Conservation (phyloP, 352 stramenopile genomes). For the Phytophthora pini region DNA sequence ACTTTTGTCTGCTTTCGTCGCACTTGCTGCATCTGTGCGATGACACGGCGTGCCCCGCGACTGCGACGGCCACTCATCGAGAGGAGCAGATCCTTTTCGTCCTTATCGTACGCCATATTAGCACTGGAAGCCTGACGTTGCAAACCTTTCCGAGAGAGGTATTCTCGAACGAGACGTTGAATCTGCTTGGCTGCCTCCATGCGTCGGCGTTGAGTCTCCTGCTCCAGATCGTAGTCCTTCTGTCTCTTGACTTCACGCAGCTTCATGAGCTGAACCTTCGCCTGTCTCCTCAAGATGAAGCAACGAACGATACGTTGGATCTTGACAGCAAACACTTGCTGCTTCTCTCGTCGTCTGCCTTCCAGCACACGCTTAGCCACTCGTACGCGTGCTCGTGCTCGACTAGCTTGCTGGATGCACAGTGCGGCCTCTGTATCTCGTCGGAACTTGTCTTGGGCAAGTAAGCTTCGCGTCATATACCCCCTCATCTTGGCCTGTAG, state of each 20-base stretch:
- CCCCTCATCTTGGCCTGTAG: slow-evolving; percentile 44
- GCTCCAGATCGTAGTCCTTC: slow-evolving; percentile 28
- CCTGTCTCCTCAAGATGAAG: slow-evolving; percentile 41
- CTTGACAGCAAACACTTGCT: slow-evolving; percentile 46
- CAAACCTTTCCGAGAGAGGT: slow-evolving; percentile 42
- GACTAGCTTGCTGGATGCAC: slow-evolving; percentile 57
- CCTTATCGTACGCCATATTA: slow-evolving; percentile 34
- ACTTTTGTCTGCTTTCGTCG: slow-evolving; percentile 54
- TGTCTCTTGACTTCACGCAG: slow-evolving; percentile 31
- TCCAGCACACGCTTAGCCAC: slow-evolving; percentile 50
- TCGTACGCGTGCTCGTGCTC: slow-evolving; percentile 44
- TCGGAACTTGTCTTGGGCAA: slow-evolving; percentile 26
- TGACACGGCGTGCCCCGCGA: slow-evolving; percentile 34
- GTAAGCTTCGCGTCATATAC: slow-evolving; percentile 27
- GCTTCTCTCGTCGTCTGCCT: slow-evolving; percentile 35
- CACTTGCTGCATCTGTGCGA: slow-evolving; percentile 43
- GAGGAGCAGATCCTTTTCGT: slow-evolving; percentile 38
- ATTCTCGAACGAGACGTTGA: slow-evolving; percentile 49
- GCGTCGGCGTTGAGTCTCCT: slow-evolving; percentile 24
- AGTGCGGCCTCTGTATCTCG: slow-evolving; percentile 46
- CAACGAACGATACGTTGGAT: slow-evolving; percentile 45
- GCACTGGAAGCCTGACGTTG: slow-evolving; percentile 44
- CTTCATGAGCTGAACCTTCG: slow-evolving; percentile 38
- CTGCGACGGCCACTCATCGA: slow-evolving; percentile 32
- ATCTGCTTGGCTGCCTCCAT: slow-evolving; percentile 47